A percentile compares a stretch with the other conserved stretches of the same genome.
phyloP scores from a whole-genome alignment of 306 rosid genomes.

The Ziziphus jujuba region DNA sequence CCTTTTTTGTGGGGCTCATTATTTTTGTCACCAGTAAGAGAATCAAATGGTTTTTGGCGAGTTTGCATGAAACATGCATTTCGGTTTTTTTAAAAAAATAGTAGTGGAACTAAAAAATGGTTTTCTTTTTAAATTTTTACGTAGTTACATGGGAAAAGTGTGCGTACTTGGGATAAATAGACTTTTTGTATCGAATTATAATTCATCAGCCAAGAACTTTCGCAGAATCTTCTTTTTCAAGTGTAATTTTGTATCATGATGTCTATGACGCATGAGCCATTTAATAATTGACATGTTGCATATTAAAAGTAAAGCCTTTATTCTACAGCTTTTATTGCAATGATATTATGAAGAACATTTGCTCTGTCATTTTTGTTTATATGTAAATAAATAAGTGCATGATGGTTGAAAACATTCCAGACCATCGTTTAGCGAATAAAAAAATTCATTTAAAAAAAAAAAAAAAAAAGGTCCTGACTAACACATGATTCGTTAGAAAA shows the following conservation, averaged over 20 bases:
- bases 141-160: too few species aligned
- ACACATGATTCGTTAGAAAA: background rate
- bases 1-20: slow-evolving; percentile 5
- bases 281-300: slow-evolving; percentile 12
- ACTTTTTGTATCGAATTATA: background rate
- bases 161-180: too few species aligned
- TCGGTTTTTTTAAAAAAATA: too few species aligned
- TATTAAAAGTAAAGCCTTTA: background rate
- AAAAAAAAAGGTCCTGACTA: background rate
- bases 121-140: too few species aligned
- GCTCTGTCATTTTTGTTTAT: background rate
- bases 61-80: too few species aligned
- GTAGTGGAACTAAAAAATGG: too few species aligned
- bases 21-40: background rate
- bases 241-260: background rate
- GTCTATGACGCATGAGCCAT: slow-evolving; percentile 1
- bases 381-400: background rate
- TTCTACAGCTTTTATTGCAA: background rate
- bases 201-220: background rate
- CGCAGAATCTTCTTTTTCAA: background rate
- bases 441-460: too few species aligned
- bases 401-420: background rate
- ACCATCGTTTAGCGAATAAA: too few species aligned
- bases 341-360: background rate
- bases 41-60: background rate